A percentile compares a stretch with the other conserved stretches of the same genome.
Evolutionary conservation across 2,329 filamentous ascomycete species (phyloP).

Genomic region (Scedosporium boydii): DNA sequence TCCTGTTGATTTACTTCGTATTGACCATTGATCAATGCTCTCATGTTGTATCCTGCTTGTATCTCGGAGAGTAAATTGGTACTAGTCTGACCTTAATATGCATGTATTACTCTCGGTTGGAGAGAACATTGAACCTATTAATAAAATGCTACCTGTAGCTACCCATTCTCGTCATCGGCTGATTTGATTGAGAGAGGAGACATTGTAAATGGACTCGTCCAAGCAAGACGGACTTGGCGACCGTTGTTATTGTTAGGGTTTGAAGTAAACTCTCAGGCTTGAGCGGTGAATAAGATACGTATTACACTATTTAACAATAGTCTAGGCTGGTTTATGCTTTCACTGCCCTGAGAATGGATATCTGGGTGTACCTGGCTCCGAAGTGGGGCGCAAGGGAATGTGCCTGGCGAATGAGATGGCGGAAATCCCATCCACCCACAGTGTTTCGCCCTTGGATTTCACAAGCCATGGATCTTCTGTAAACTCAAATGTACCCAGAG

Average conservation of each 20-base stretch:
- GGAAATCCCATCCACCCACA: background rate
- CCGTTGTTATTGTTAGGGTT: background rate
- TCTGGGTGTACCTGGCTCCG: constrained; percentile 2
- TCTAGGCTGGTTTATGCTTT: background rate
- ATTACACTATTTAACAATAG: background rate
- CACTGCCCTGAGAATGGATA: background rate
- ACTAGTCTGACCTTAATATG: background rate
- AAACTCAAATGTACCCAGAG: background rate
- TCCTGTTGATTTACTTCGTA: too few species aligned
- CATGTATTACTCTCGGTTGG: background rate
- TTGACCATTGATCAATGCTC: too few species aligned
- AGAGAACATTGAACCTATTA: background rate
- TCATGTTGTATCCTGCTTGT: too few species aligned
- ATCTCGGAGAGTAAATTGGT: too few species aligned
- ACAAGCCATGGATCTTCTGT: background rate
- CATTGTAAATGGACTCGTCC: background rate
- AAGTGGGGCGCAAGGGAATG: background rate
- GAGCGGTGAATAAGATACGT: background rate
- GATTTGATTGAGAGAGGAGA: background rate
- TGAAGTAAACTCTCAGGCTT: background rate
- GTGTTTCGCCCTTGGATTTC: constrained; percentile 3
- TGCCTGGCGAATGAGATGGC: background rate
- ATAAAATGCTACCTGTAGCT: background rate
- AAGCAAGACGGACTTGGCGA: background rate
- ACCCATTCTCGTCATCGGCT: background rate